phyloP scores from a whole-genome alignment of 164 flowering plant genomes.

The Liriodendron chinense region DNA sequence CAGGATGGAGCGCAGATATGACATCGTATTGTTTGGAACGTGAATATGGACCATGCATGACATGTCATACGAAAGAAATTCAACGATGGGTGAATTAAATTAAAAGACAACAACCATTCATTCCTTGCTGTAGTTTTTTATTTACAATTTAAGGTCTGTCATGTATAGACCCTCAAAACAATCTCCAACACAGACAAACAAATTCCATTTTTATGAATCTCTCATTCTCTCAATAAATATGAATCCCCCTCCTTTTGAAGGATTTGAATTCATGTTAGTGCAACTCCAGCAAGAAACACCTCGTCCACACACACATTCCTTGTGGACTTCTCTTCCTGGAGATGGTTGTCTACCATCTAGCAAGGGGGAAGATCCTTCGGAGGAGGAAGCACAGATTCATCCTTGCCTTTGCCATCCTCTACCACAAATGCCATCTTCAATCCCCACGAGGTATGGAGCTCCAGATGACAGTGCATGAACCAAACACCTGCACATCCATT shows the following conservation, averaged over 20 bases:
- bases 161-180: not conserved
- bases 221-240: not conserved
- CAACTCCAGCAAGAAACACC: not conserved
- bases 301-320: not conserved
- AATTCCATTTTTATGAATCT: not conserved
- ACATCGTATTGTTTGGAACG: too few species aligned
- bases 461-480: slow-evolving; percentile 78
- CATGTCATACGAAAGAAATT: too few species aligned
- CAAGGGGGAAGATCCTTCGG: slow-evolving; percentile 71
- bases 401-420: slow-evolving; percentile 47
- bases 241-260: not conserved
- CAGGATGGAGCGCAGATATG: too few species aligned
- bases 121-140: not conserved
- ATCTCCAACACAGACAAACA: not conserved
- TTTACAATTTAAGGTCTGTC: not conserved
- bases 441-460: slow-evolving; percentile 70
- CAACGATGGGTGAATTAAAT: too few species aligned
- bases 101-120: not conserved
- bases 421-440: slow-evolving; percentile 61
- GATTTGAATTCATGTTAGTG: not conserved
- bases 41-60: too few species aligned
- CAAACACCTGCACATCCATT: slow-evolving; percentile 45
- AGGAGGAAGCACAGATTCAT: slow-evolving; percentile 49
- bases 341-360: slow-evolving; percentile 12
- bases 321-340: not conserved